Conservation (phyloP, 225 moss, liverwort and hornwort species). For the Polytrichum formosum region DNA sequence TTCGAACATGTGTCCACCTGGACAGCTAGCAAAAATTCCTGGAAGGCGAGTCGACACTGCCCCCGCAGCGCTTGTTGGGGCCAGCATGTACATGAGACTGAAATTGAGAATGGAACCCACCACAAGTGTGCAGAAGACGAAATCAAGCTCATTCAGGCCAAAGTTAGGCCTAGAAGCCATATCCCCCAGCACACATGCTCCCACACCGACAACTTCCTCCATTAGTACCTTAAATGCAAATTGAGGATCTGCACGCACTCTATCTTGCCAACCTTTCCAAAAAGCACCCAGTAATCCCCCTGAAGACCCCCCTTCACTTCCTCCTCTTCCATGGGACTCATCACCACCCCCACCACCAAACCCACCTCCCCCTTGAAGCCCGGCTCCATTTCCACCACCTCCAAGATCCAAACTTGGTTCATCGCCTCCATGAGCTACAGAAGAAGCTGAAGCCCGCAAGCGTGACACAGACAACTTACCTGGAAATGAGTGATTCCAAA, state of each 20-base stretch:
- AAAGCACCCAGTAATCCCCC: conserved; percentile 61
- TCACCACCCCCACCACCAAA: conserved; percentile 48
- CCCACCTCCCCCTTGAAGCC: conserved; percentile 39
- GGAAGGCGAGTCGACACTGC: conserved; percentile 55
- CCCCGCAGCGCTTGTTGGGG: conserved; percentile 71
- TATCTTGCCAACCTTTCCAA: conserved; percentile 79
- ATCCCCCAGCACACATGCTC: conserved; percentile 87
- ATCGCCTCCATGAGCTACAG: conserved; percentile 25
- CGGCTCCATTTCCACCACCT: conserved; percentile 62
- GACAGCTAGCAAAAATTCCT: conserved; percentile 72
- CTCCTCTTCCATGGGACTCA: conserved; percentile 36
- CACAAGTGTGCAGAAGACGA: conserved; percentile 89
- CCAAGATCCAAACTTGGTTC: conserved; percentile 34
- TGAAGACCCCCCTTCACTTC: conserved; percentile 36
- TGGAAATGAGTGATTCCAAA: conserved; percentile 7
- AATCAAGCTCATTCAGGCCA: conserved; percentile 86
- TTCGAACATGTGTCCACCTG: conserved; percentile 92
- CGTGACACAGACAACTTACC: conserved; percentile 12
- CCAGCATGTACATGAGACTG: conserved; percentile 90
- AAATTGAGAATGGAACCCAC: conserved; percentile 86
- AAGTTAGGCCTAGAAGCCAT: conserved; percentile 89
- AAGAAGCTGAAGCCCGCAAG: conserved; percentile 33
- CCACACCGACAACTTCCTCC: conserved; percentile 86
- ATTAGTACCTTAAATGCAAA: conserved; percentile 89
- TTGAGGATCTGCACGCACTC: conserved; percentile 76